Evolutionary conservation across 176 grass and related monocot genomes (phyloP).

Genomic region (Puccinellia tenuiflora): DNA sequence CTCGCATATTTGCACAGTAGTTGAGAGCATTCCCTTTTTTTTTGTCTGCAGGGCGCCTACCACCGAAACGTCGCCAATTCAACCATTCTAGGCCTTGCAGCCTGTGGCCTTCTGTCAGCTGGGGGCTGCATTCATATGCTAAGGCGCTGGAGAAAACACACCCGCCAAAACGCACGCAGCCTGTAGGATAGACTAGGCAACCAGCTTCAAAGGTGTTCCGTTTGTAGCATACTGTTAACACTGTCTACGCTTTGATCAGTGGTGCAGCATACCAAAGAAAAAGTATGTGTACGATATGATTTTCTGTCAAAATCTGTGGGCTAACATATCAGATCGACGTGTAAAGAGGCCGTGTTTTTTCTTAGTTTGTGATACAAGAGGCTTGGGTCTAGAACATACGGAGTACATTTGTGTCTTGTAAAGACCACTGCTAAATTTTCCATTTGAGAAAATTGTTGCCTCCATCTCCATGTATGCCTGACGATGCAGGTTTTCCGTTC

Average conservation of each 20-base stretch:
- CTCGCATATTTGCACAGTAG: neutral
- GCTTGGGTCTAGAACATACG: neutral
- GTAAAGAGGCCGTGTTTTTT: neutral
- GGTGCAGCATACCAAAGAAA: neutral
- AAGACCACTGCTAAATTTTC: neutral
- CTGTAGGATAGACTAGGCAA: conserved; percentile 20
- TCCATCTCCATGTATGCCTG: neutral
- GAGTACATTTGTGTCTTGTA: neutral
- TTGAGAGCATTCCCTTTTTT: conserved; percentile 7
- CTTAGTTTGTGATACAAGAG: neutral
- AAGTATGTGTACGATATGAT: neutral
- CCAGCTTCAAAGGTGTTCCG: neutral
- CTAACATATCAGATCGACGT: neutral
- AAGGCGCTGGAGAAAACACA: conserved; percentile 62
- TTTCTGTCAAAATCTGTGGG: neutral
- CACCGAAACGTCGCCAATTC: conserved; percentile 53
- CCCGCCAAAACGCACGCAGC: conserved; percentile 48
- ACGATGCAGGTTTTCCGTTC: neutral
- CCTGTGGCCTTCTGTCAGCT: conserved; percentile 52
- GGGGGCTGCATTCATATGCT: conserved; percentile 55
- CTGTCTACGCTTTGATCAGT: neutral
- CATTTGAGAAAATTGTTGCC: neutral
- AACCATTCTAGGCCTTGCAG: conserved; percentile 55
- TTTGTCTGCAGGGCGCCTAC: conserved; percentile 42
- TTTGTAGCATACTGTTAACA: conserved; percentile 13